phyloP scores from a whole-genome alignment of 1,139 yeast genomes.

The Kurtzmaniella quercitrusa region DNA sequence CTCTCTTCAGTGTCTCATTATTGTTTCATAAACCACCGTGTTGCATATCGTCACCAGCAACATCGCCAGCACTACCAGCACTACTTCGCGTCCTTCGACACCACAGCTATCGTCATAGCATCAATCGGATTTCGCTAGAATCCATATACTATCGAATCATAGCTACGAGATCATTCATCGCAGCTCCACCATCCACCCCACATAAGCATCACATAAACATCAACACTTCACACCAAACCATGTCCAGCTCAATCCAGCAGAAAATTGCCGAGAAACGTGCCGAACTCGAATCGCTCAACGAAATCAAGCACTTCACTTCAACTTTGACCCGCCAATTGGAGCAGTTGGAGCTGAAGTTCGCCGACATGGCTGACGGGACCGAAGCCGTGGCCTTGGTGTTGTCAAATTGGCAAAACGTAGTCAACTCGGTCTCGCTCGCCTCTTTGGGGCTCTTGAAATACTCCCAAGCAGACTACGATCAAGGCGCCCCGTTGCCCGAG shows the following conservation, averaged over 20 bases:
- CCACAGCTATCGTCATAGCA: too few relatives aligned
- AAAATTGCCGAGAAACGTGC: constrained; percentile 43
- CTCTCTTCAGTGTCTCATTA: too few relatives aligned
- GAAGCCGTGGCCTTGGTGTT: constrained; percentile 51
- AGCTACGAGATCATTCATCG: too few relatives aligned
- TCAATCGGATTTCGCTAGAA: not conserved
- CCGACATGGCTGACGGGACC: constrained; percentile 53
- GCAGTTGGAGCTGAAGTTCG: constrained; percentile 43
- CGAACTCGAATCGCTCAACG: constrained; percentile 49
- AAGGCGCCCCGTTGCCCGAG: constrained; percentile 36
- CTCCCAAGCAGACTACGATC: constrained; percentile 43
- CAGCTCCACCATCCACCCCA: too few relatives aligned
- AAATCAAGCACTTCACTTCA: constrained; percentile 46
- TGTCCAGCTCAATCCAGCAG: constrained; percentile 18
- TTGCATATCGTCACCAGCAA: too few relatives aligned
- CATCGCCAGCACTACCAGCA: too few relatives aligned
- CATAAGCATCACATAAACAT: not conserved
- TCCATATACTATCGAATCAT: not conserved
- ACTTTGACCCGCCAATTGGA: constrained; percentile 46
- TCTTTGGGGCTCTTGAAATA: constrained; percentile 53
- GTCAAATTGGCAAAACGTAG: constrained; percentile 68
- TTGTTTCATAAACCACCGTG: too few relatives aligned
- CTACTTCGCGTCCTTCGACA: too few relatives aligned
- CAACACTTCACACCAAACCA: not conserved
- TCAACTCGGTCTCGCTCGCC: constrained; percentile 64